phyloP scores from a whole-genome alignment of 1,284 basidiomycete genomes.

The Microbotryum lychnidis-dioicae region DNA sequence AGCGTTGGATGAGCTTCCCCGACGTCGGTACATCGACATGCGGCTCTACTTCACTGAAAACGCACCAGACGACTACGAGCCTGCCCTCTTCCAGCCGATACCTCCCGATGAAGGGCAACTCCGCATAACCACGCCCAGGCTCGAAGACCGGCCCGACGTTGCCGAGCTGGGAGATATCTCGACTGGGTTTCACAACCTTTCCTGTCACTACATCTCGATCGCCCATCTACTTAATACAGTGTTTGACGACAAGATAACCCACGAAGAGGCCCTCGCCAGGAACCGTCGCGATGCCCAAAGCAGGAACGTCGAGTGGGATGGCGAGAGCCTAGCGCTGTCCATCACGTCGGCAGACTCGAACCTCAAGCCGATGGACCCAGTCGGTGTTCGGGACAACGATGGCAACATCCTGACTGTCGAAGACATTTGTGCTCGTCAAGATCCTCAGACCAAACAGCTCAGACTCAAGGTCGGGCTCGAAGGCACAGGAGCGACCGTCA shows the following conservation, averaged over 20 bases:
- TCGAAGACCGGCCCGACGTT: constrained; percentile 17
- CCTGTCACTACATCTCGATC: constrained; percentile 24
- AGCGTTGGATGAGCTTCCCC: constrained; percentile 65
- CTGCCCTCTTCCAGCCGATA: constrained; percentile 16
- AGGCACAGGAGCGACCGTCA: background rate
- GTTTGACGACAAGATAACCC: constrained; percentile 20
- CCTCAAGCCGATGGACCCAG: constrained; percentile 5
- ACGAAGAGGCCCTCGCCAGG: constrained; percentile 12
- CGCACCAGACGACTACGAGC: constrained; percentile 49
- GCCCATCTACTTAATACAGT: constrained; percentile 28
- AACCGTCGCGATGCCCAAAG: constrained; percentile 16
- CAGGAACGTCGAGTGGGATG: constrained; percentile 30
- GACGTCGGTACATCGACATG: constrained; percentile 68
- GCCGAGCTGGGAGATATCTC: constrained; percentile 12
- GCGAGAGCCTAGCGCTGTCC: constrained; percentile 13
- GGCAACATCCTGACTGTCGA: constrained; percentile 6
- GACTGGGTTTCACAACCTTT: constrained; percentile 22
- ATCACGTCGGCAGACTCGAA: constrained; percentile 12
- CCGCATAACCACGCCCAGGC: constrained; percentile 9
- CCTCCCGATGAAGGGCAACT: background rate
- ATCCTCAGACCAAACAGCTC: background rate
- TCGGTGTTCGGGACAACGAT: constrained; percentile 10
- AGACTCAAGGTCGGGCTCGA: constrained; percentile 16
- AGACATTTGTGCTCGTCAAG: background rate
- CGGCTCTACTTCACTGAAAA: constrained; percentile 68